Base-by-base conservation (phyloP, 495 filamentous ascomycete genomes). In the Apiosordaria backusii region DNA sequence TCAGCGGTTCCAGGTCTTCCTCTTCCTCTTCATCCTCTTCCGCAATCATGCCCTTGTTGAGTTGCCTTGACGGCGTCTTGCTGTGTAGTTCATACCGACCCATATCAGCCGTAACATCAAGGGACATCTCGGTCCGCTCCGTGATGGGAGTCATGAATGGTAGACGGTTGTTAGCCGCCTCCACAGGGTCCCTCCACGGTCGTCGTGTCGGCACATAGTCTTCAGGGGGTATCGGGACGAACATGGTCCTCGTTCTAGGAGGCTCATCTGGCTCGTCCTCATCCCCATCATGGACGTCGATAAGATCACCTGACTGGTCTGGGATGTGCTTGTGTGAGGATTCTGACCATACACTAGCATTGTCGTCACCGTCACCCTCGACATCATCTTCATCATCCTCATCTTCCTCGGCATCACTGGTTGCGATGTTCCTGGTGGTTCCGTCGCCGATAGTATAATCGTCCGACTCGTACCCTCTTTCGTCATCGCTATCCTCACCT, bases 121-220 rank as follows among this genome's bases (percentile, higher is more conserved):
- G 74, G 0, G 92, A 95, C 22, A 87, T 90, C 77, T 99, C 95
- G 0, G 95, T 99, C 70, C 89, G 89, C 75, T 99, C 95, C 6
- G 94, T 92, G 66, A 99, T 99, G 15, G 95, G 95, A 0, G 95
- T 99, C 95, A 99, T 99, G 76, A 97, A 97, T 45, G 93, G 95
- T 7, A 97, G 81, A 60, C 92, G 88, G 74, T 89, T 96, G 68
- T 97, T 93, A 67, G 91, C 90, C 61, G 87, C 82, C 70, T 91
- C 84, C 1, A 82, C 82, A 68, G 90, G 86, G 70, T 96, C 88
- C 67, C 92, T 85, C 78, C 90, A 96, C 40, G 89, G 89, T 7
- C 87, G 83, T 29, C 80, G 89, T 10, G 91, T 88, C 18, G 88
- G 85, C 64, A 90, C 86, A 70, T 92, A 97, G 71, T 93, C 90